Base-by-base conservation (phyloP, 78 protist genomes). In the Dictyostelium brefeldianum region DNA sequence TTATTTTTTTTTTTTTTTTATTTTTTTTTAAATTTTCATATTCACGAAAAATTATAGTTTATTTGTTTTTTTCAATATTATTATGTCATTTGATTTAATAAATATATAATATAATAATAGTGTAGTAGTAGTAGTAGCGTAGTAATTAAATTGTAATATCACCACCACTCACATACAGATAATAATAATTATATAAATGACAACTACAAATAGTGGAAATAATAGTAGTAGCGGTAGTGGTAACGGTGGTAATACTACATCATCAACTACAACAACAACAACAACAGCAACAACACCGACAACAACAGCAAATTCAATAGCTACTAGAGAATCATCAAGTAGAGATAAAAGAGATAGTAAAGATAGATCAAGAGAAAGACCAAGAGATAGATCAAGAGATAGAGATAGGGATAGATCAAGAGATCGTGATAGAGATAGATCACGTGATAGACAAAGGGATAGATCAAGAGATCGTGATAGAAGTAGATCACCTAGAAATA, bases 361-460 rank as follows among this genome's bases (percentile, higher is more conserved):
- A 31, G 75, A 67, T 17, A 67, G 48, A 31, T 67, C 75, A 25
- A 36, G 75, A 27, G 75, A 67, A 2, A 25, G 75, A 31, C 15
- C 43, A 29, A 11, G 75, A 15, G 75, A 67, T 67, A 67, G 75
- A 67, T 67, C 74, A 65, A 65, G 74, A 14, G 74, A 65, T 14
- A 65, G 43, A 65, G 17, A 4, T n/a, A 65, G n/a, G 14, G 74
- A 65, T 27, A 36, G 74, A 27, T 65, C 75, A 67, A 67, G 75
- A 31, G 75, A 67, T 31, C 27, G 48, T 14, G 41, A 18, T 15
- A 36, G 75, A 27, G 75, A 67, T 25, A 25, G 75, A 31, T 27
- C 43, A 29, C 10, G 75, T 6, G 75, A 67, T 67, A 67, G 75
- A 67, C 29, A 43, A 67, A 67, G 75, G 15, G 75, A 67, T 67